These are phyloP conservation scores for Monilinia aucupariae DNA, from an alignment of 2,329 filamentous ascomycete species.

Conservation along the genomic window DNA sequence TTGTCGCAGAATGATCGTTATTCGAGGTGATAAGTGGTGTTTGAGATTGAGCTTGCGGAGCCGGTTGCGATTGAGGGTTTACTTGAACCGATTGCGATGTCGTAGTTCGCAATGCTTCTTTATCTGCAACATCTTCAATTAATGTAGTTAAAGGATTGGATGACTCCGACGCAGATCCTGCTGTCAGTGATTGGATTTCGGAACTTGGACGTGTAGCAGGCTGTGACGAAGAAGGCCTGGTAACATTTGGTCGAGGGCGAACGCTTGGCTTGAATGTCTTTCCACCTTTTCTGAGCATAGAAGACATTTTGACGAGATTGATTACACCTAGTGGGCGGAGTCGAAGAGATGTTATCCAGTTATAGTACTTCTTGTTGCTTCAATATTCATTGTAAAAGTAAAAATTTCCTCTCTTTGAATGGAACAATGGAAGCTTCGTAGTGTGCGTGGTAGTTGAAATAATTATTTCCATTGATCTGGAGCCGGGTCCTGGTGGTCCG, in stretches of 20 bases:
- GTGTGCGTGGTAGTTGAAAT: not conserved
- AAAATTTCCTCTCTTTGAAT: not conserved
- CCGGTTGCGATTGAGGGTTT: slow-evolving; percentile 1
- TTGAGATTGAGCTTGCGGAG: not conserved
- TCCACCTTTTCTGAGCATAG: slow-evolving; percentile 16
- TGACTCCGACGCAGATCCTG: slow-evolving; percentile 25
- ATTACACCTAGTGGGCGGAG: slow-evolving; percentile 9
- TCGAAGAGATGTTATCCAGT: slow-evolving; percentile 9
- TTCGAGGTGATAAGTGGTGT: not conserved
- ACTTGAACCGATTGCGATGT: not conserved
- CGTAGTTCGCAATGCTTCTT: not conserved
- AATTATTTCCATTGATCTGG: slow-evolving; percentile 12
- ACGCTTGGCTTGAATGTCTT: slow-evolving; percentile 60
- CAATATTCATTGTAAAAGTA: not conserved
- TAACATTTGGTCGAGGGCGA: slow-evolving; percentile 48
- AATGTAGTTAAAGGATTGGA: slow-evolving; percentile 2
- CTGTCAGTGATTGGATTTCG: slow-evolving; percentile 36
- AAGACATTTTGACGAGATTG: slow-evolving; percentile 16
- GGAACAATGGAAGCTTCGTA: slow-evolving; percentile 4
- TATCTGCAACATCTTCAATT: not conserved
- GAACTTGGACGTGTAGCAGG: slow-evolving; percentile 39
- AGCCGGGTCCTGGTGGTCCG: slow-evolving; percentile 14
- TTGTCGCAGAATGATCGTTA: not conserved
- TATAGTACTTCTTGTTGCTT: not conserved
- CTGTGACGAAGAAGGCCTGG: slow-evolving; percentile 38